Evolutionary conservation across 176 grass and related monocot genomes (phyloP).

Genomic region (Juncus inflexus): DNA sequence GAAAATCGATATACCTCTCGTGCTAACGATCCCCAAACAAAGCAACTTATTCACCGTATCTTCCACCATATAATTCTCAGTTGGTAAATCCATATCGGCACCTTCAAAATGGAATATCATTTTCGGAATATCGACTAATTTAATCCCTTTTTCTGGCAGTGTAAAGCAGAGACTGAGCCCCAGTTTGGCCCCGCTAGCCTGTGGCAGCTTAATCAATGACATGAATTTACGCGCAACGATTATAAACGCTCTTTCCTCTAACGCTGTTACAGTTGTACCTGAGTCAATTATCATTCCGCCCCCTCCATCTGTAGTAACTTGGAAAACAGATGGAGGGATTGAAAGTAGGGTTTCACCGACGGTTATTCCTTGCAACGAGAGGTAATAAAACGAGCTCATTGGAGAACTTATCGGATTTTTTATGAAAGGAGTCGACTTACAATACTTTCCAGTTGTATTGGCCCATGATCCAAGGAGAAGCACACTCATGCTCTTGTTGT

Average conservation of each 20-base stretch:
- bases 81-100: conserved; percentile 36
- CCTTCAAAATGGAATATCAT: conserved; percentile 46
- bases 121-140: conserved; percentile 19
- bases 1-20: conserved; percentile 41
- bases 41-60: conserved; percentile 20
- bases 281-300: conserved; percentile 60
- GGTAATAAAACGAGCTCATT: conserved; percentile 41
- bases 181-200: conserved; percentile 21
- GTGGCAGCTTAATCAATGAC: conserved; percentile 22
- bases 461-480: conserved; percentile 50
- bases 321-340: conserved; percentile 30
- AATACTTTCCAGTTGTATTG: conserved; percentile 13
- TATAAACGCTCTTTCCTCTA: conserved; percentile 34
- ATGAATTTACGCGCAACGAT: conserved; percentile 30
- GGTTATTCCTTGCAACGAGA: conserved; percentile 50
- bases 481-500: conserved; percentile 22
- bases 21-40: conserved; percentile 45
- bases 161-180: conserved; percentile 52
- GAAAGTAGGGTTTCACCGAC: conserved; percentile 30
- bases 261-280: conserved; percentile 41
- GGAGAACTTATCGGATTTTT: conserved; percentile 19
- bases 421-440: conserved; percentile 44
- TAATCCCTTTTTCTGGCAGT: not conserved
- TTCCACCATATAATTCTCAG: conserved; percentile 39
- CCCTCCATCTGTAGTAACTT: conserved; percentile 16